Percentiles rank a stretch among this genome's conserved stretches.
Conservation (phyloP, 1,284 basidiomycete genomes). For the Exobasidium cylindrosporum region DNA sequence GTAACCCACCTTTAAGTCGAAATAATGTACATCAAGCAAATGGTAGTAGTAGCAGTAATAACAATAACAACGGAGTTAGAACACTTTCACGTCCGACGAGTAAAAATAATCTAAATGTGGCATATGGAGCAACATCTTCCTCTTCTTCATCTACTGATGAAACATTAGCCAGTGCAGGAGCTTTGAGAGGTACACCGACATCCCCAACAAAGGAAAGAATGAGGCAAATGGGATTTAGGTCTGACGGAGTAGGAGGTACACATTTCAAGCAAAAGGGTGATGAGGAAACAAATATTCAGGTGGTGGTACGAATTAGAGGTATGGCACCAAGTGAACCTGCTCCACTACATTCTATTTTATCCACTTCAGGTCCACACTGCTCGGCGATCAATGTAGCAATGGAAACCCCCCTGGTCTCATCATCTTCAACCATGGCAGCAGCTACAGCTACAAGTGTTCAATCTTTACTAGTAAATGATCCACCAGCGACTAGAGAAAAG, state of each 20-base stretch:
- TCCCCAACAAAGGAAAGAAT: conserved; percentile 7
- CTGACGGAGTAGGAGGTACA: conserved; percentile 11
- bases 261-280: conserved; percentile 14
- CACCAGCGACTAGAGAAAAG: conserved; percentile 31
- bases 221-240: conserved; percentile 1
- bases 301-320: conserved; percentile 47
- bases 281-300: conserved; percentile 47
- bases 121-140: background rate
- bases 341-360: conserved; percentile 22
- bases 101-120: background rate
- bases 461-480: conserved; percentile 25
- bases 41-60: background rate
- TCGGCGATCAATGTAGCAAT: conserved; percentile 40
- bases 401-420: conserved; percentile 33
- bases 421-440: conserved; percentile 18
- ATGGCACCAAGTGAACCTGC: conserved; percentile 10
- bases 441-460: conserved; percentile 17
- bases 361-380: conserved; percentile 41
- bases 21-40: background rate
- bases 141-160: background rate
- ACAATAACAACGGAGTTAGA: background rate
- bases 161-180: background rate
- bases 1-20: background rate
- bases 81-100: conserved; percentile 1
- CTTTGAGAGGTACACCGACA: background rate